Base-by-base conservation (phyloP, 2,329 filamentous ascomycete genomes). In the Colletotrichum gloeosporioides region DNA sequence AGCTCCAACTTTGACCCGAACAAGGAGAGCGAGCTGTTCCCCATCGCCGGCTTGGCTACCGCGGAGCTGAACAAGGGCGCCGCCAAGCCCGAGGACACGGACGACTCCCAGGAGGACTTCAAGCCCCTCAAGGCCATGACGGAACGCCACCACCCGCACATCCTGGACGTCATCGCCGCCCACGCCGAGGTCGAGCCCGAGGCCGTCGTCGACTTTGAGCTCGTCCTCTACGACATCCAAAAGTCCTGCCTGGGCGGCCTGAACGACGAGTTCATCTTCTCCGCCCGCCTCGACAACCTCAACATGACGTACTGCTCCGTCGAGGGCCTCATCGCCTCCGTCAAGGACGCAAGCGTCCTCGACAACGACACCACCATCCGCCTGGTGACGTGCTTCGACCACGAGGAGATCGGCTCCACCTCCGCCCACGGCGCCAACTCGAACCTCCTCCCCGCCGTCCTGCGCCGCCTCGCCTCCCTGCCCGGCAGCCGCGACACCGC, bases 201-300 rank as follows among this genome's bases (percentile, higher is more conserved):
- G 4, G 92, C 96, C 76, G 90, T 99, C 22, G 88, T 97, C 65
- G 97, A 99, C 86, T 99, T 99, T 81, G 97, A 99, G 87, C 92
- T 98, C 81, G 92, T 98, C n/a, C 92, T 99, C 57, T 99, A 98
- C 86, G 97, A 99, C 84, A 98, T 96, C 12, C 97, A 99, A 82
- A 95, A 96, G 82, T 92, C 96, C 1, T 95, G 93, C 82, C 91
- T 99, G 18, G 97, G 97, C 75, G 97, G 97, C 44, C 87, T 99
- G 79, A 94, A 95, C 84, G 94, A 98, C 82, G 97, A 99, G 85
- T 94, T 99, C 83, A 95, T 99, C 87, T 98, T 96, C 88, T 98
- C 96, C 4, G 93, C 96, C n/a, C 93, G 97, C 62, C 91, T 99
- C 71, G 97, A 99, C 87, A 99, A 99, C 85, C 90, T 98, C 18